phyloP scores from a whole-genome alignment of 2,329 filamentous ascomycete genomes.

The Fusarium begoniae region DNA sequence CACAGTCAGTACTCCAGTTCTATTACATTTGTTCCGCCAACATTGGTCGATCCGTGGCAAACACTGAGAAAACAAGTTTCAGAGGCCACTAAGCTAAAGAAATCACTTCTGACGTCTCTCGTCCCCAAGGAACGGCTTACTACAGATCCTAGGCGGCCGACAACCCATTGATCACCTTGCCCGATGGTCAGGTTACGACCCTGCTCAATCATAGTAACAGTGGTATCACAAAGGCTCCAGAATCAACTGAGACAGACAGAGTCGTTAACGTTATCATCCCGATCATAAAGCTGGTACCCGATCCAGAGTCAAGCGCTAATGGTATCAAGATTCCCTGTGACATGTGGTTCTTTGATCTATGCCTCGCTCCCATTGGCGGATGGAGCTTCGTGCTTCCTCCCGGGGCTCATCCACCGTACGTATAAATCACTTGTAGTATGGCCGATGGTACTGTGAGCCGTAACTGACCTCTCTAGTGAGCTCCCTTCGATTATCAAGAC shows the following conservation, averaged over 20 bases:
- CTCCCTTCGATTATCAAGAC: background rate
- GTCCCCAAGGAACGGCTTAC: background rate
- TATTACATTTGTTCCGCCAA: too few relatives aligned
- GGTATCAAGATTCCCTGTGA: background rate
- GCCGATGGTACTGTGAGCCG: too few relatives aligned
- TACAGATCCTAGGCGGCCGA: too few relatives aligned
- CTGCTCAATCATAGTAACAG: background rate
- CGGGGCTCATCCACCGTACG: background rate
- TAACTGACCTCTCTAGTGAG: background rate
- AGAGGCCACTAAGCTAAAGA: too few relatives aligned
- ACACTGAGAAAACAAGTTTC: too few relatives aligned
- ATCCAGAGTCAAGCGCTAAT: background rate
- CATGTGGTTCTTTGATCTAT: background rate
- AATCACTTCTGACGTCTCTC: too few relatives aligned
- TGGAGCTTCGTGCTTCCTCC: background rate
- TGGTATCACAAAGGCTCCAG: background rate
- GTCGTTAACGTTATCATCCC: background rate
- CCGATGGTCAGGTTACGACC: fast-evolving
- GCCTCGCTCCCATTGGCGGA: background rate
- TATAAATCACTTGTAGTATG: fast-evolving
- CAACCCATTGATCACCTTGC: background rate
- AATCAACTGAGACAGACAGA: background rate
- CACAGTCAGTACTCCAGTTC: too few relatives aligned
- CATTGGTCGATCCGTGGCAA: too few relatives aligned
- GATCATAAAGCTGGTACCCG: background rate